A percentile compares a stretch with the other conserved stretches of the same genome.
Conservation (phyloP, 495 filamentous ascomycete species). For the Acidomyces sp. region DNA sequence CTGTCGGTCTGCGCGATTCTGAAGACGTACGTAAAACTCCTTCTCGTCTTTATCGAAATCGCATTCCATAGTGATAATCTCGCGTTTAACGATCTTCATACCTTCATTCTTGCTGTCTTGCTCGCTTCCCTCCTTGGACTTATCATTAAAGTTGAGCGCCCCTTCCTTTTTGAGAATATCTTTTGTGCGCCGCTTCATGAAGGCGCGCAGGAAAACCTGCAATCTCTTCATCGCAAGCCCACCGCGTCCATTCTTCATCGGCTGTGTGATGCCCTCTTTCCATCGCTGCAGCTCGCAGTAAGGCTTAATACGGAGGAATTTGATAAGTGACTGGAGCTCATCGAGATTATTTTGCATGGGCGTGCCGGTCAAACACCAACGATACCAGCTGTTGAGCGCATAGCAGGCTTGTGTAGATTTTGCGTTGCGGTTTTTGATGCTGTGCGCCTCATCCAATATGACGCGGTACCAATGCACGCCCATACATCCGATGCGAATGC, state of each 20-base stretch:
- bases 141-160: conserved; percentile 57
- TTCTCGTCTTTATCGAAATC: conserved; percentile 70
- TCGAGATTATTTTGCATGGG: conserved; percentile 98
- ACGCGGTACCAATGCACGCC: conserved; percentile 88
- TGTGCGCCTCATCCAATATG: conserved; percentile 92
- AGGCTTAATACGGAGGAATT: conserved; percentile 83
- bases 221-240: conserved; percentile 79
- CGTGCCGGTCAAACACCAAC: conserved; percentile 93
- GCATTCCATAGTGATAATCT: conserved; percentile 64
- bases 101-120: conserved; percentile 35
- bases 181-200: conserved; percentile 95
- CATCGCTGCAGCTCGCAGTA: conserved; percentile 70
- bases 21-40: conserved; percentile 72
- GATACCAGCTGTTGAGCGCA: conserved; percentile 64
- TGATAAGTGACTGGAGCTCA: conserved; percentile 83
- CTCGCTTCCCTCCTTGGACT: conserved; percentile 36
- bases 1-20: conserved; percentile 69
- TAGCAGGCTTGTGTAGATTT: conserved; percentile 84
- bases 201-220: conserved; percentile 68
- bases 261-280: conserved; percentile 75
- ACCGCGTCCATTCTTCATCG: conserved; percentile 74
- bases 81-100: conserved; percentile 78
- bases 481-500: conserved; percentile 68
- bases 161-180: conserved; percentile 79
- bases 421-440: conserved; percentile 94